These are phyloP conservation scores for Aureobasidium sp. DNA, from an alignment of 2,329 filamentous ascomycete genomes.

Conservation along the genomic window DNA sequence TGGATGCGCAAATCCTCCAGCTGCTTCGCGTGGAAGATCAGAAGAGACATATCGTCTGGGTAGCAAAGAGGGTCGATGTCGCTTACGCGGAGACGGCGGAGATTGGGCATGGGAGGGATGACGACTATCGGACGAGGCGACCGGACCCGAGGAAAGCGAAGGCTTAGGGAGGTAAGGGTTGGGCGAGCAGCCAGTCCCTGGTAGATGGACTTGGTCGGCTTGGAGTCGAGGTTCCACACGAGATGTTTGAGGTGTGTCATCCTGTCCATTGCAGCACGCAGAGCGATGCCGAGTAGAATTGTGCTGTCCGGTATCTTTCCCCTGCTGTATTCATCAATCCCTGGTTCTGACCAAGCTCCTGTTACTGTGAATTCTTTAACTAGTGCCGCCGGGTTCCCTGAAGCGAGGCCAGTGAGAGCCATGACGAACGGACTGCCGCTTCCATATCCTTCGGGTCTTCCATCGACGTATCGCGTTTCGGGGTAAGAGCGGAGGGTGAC, in stretches of 20 bases:
- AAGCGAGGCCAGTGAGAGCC: conserved; percentile 53
- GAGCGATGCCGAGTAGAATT: conserved; percentile 54
- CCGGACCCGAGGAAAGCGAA: conserved; percentile 48
- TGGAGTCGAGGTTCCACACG: conserved; percentile 53
- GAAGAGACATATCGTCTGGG: conserved; percentile 51
- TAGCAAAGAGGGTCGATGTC: conserved; percentile 58
- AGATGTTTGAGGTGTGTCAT: conserved; percentile 49
- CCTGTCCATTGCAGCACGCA: conserved; percentile 51
- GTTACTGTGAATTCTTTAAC: conserved; percentile 44
- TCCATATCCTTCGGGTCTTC: conserved; percentile 52
- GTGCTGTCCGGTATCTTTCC: conserved; percentile 55
- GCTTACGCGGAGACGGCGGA: conserved; percentile 45
- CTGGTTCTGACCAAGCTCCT: conserved; percentile 50
- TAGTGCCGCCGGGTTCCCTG: conserved; percentile 43
- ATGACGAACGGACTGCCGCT: conserved; percentile 55
- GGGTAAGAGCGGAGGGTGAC: conserved; percentile 51
- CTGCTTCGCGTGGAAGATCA: conserved; percentile 46
- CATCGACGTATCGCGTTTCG: conserved; percentile 49
- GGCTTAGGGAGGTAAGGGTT: conserved; percentile 44
- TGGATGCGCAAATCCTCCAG: conserved; percentile 49
- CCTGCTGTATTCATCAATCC: conserved; percentile 49
- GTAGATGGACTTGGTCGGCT: conserved; percentile 51
- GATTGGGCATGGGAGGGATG: conserved; percentile 48
- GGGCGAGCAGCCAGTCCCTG: conserved; percentile 43
- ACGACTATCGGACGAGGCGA: conserved; percentile 49